Evolutionary conservation across 352 stramenopile genomes (phyloP).

Genomic region (Pythium phragmiticola): DNA sequence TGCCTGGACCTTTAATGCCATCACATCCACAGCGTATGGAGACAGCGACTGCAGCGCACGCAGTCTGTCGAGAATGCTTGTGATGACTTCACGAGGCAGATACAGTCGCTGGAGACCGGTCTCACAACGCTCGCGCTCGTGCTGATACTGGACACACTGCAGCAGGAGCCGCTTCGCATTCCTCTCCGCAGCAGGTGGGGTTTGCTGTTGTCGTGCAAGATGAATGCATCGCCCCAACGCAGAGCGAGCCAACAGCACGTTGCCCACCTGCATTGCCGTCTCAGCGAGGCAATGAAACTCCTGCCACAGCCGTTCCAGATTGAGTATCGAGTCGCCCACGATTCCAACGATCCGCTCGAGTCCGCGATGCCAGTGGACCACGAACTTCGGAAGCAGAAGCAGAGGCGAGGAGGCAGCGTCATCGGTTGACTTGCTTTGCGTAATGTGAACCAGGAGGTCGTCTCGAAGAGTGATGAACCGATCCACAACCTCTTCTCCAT

Average conservation of each 20-base stretch:
- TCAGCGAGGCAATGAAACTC: slow-evolving; percentile 5
- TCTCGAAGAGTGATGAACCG: neutral
- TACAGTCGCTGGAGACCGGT: neutral
- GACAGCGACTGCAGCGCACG: neutral
- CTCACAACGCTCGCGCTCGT: slow-evolving; percentile 6
- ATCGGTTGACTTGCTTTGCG: neutral
- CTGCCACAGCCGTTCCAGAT: neutral
- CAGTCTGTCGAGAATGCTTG: neutral
- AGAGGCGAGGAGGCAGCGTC: neutral
- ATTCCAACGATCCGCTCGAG: neutral
- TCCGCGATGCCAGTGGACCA: neutral
- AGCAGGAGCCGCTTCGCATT: slow-evolving; percentile 11
- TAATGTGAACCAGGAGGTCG: neutral
- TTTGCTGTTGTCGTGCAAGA: neutral
- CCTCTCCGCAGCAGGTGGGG: neutral
- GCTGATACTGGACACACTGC: slow-evolving; percentile 5
- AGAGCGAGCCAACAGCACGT: slow-evolving; percentile 1
- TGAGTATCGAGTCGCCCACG: neutral
- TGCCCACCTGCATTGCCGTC: slow-evolving; percentile 2
- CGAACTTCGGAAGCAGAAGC: neutral
- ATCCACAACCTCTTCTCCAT: neutral
- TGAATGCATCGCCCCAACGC: slow-evolving; percentile 11
- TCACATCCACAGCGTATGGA: slow-evolving; percentile 1
- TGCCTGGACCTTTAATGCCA: neutral
- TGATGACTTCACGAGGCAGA: neutral